Conservation (phyloP, 2,329 filamentous ascomycete genomes). For the Neoascochyta sp. region DNA sequence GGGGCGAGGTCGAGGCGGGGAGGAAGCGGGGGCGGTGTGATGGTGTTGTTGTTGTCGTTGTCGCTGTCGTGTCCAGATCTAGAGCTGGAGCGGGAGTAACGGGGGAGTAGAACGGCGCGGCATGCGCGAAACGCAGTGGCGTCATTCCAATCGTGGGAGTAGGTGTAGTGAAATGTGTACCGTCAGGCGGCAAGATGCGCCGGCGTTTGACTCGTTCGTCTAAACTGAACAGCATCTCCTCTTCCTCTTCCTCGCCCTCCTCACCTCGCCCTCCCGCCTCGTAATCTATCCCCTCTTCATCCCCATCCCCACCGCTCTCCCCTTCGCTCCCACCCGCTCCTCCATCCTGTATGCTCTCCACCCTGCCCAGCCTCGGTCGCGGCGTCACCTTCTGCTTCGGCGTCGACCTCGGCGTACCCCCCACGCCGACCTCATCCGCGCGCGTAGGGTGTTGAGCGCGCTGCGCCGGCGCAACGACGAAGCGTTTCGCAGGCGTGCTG, state of each 20-base stretch:
- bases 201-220: conserved; percentile 23
- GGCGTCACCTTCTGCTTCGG: conserved; percentile 1
- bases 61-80: conserved; percentile 1
- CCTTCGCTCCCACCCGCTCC: conserved; percentile 13
- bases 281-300: no score
- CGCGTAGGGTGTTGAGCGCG: conserved; percentile 1
- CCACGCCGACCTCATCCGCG: conserved; percentile 1
- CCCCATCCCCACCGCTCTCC: background rate
- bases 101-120: conserved; percentile 2
- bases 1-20: conserved; percentile 29
- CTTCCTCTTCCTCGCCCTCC: conserved; percentile 14
- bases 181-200: conserved; percentile 17
- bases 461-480: conserved; percentile 22
- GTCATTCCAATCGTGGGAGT: no score
- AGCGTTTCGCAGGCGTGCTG: conserved; percentile 32
- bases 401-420: conserved; percentile 1
- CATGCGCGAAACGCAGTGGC: no score
- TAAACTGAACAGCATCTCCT: conserved; percentile 27
- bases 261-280: conserved; percentile 1
- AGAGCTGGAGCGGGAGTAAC: conserved; percentile 1
- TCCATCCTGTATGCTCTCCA: conserved; percentile 35
- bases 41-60: conserved; percentile 5
- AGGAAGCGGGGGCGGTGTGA: conserved; percentile 38
- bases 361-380: conserved; percentile 15
- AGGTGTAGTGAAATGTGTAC: conserved; percentile 22